These are phyloP conservation scores for Aspergillus haitiensis DNA, from an alignment of 495 filamentous ascomycete genomes.

Conservation along the genomic window DNA sequence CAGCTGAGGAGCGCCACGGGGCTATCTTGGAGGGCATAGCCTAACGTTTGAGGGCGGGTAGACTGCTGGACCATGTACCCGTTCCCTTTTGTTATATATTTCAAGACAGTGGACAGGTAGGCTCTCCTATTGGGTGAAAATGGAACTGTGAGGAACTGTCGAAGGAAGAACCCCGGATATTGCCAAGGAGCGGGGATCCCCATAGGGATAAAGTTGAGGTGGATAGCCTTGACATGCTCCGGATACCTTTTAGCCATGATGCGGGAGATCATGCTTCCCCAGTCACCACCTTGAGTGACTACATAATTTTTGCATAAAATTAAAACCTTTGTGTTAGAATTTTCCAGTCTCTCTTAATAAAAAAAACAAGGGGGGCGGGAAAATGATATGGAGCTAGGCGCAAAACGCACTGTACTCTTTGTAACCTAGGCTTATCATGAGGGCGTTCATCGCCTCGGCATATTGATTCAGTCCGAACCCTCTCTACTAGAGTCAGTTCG, in stretches of 20 bases:
- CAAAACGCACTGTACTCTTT: conserved; percentile 39
- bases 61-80: conserved; percentile 48
- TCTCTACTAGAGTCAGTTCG: conserved; percentile 24
- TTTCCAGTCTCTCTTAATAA: not conserved
- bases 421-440: conserved; percentile 48
- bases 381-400: not conserved
- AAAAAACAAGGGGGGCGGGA: too few species aligned
- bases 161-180: conserved; percentile 36
- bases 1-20: conserved; percentile 54
- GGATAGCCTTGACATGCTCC: conserved; percentile 41
- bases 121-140: conserved; percentile 38
- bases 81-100: conserved; percentile 40
- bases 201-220: conserved; percentile 45
- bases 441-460: conserved; percentile 42
- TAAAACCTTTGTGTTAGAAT: not conserved
- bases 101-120: conserved; percentile 31
- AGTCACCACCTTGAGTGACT: conserved; percentile 54
- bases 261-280: conserved; percentile 48
- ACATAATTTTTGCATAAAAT: not conserved
- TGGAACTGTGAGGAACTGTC: conserved; percentile 36
- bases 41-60: conserved; percentile 52
- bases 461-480: conserved; percentile 46
- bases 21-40: conserved; percentile 51
- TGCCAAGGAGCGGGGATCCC: conserved; percentile 35
- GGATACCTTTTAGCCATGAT: conserved; percentile 44